These are phyloP conservation scores for Hymenoscyphus albidus DNA, from an alignment of 2,329 filamentous ascomycete species.

Conservation along the genomic window DNA sequence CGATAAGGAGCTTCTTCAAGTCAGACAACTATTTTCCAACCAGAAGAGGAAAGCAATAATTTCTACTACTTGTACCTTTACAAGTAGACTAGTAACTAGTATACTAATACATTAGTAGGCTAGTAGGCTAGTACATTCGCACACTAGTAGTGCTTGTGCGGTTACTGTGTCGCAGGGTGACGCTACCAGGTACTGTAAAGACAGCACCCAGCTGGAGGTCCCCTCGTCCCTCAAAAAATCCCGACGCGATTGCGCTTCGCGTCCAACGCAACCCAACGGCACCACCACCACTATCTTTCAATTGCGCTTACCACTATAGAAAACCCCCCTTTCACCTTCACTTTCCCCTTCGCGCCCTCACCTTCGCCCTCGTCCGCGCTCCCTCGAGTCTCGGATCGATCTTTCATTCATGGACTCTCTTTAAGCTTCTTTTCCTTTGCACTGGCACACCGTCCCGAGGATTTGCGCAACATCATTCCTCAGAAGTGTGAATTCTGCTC, in stretches of 20 bases:
- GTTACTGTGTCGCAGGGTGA: too few relatives aligned
- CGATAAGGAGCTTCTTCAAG: too few relatives aligned
- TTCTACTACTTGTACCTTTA: too few relatives aligned
- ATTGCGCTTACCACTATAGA: not conserved
- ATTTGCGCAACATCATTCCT: not conserved
- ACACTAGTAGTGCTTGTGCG: too few relatives aligned
- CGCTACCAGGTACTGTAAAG: too few relatives aligned
- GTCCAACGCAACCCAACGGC: not conserved
- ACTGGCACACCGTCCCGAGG: not conserved
- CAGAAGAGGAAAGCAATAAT: too few relatives aligned
- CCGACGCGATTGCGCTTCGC: not conserved
- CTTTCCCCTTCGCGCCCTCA: not conserved
- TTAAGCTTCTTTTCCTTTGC: not conserved
- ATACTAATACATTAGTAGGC: too few relatives aligned
- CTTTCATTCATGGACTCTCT: not conserved
- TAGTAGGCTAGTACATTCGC: too few relatives aligned
- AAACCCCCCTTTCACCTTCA: not conserved
- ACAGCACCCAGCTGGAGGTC: too few relatives aligned
- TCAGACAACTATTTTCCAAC: too few relatives aligned
- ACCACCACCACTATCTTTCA: not conserved
- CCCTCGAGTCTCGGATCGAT: not conserved
- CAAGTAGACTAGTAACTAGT: too few relatives aligned
- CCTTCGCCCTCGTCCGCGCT: not conserved
- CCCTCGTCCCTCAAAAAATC: not conserved
- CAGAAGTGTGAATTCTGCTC: not conserved